These are phyloP conservation scores for Pythium aphanidermatum DNA, from an alignment of 352 stramenopile genomes.

Conservation along the genomic window DNA sequence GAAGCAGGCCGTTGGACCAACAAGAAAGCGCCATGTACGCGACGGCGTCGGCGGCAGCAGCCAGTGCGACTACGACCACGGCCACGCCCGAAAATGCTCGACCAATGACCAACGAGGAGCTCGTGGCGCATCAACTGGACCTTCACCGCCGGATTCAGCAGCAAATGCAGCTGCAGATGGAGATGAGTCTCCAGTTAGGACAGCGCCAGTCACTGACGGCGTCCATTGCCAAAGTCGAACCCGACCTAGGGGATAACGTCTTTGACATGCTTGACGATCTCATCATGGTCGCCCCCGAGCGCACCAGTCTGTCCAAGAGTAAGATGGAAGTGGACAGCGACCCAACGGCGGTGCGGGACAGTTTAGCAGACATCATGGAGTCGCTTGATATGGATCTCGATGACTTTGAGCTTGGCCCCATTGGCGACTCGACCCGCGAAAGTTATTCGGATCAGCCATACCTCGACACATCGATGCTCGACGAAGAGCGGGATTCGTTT, in stretches of 20 bases:
- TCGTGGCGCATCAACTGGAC: constrained; percentile 73
- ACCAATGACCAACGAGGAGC: constrained; percentile 70
- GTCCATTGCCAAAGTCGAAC: constrained; percentile 64
- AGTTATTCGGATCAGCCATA: constrained; percentile 10
- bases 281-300: constrained; percentile 74
- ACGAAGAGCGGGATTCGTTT: constrained; percentile 48
- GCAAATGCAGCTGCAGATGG: constrained; percentile 83
- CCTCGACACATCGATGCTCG: constrained; percentile 16
- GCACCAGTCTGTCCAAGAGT: constrained; percentile 56
- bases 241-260: constrained; percentile 76
- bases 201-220: constrained; percentile 50
- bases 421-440: constrained; percentile 31
- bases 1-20: constrained; percentile 8
- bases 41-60: constrained; percentile 17
- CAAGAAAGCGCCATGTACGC: constrained; percentile 14
- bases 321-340: constrained; percentile 29
- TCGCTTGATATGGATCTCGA: constrained; percentile 82
- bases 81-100: constrained; percentile 18
- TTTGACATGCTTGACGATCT: constrained; percentile 87
- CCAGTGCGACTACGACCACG: constrained; percentile 3
- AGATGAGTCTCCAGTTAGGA: constrained; percentile 75
- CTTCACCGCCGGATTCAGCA: constrained; percentile 83
- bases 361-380: constrained; percentile 78
- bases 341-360: constrained; percentile 43
- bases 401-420: constrained; percentile 39